Conservation (phyloP, 306 rosid species). For the Ziziphus jujuba region DNA sequence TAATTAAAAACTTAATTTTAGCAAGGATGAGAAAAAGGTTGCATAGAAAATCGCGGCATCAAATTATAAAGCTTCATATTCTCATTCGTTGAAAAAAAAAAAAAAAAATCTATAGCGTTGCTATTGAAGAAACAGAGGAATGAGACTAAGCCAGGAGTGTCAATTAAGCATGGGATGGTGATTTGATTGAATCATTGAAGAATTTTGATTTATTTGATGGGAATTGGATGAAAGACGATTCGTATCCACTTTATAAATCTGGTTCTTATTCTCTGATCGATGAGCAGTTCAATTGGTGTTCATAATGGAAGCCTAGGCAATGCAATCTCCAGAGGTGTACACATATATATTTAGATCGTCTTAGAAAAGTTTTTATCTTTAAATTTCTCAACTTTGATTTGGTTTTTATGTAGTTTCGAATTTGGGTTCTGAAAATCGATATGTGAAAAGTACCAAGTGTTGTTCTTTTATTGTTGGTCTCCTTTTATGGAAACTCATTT, state of each 20-base stretch:
- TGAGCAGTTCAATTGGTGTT: constrained; percentile 82
- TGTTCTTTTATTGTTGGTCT: background rate
- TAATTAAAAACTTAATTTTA: no score
- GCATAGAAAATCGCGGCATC: constrained; percentile 13
- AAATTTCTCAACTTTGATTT: no score
- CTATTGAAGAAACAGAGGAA: constrained; percentile 37
- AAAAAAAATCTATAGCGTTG: no score
- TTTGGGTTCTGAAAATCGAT: background rate
- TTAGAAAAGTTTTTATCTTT: no score
- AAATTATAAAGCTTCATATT: constrained; percentile 51
- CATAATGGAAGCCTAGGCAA: constrained; percentile 78
- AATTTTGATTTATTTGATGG: constrained; percentile 83
- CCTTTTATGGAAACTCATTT: background rate
- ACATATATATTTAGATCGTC: no score
- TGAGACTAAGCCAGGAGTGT: constrained; percentile 28
- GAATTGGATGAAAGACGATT: constrained; percentile 76
- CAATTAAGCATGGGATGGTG: constrained; percentile 34
- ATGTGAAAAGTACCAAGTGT: background rate
- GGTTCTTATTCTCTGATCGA: constrained; percentile 77
- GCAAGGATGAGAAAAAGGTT: background rate
- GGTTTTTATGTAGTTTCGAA: background rate
- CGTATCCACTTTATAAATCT: constrained; percentile 69
- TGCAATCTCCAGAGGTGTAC: constrained; percentile 95
- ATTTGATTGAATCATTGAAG: constrained; percentile 50
- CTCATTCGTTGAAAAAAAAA: no score